phyloP scores from a whole-genome alignment of 352 stramenopile genomes.

The Blastocystis sp. region DNA sequence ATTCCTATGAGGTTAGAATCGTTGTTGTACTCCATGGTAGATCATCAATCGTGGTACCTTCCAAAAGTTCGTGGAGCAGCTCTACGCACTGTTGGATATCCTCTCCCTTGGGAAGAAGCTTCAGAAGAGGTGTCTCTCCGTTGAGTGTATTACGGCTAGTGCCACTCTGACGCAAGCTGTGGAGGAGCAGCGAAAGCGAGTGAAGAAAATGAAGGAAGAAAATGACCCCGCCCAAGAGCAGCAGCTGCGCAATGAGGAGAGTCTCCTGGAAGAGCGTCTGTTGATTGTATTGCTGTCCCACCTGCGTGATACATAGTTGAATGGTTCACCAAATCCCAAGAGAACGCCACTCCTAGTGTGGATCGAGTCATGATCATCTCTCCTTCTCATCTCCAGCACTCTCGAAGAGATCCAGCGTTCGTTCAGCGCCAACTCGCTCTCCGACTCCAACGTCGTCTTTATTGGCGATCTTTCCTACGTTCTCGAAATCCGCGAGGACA shows the following conservation, averaged over 20 bases:
- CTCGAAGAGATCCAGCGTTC: constrained; percentile 31
- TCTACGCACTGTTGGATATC: constrained; percentile 15
- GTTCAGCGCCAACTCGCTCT: neutral
- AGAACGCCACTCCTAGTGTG: constrained; percentile 17
- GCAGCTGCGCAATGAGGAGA: constrained; percentile 11
- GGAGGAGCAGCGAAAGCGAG: constrained; percentile 24
- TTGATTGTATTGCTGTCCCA: neutral
- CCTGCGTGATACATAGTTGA: neutral
- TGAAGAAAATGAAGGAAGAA: constrained; percentile 30
- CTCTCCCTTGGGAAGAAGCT: constrained; percentile 34
- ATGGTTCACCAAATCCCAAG: neutral
- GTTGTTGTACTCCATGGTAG: neutral
- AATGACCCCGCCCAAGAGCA: neutral
- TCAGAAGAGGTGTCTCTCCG: neutral
- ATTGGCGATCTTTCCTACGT: constrained; percentile 28
- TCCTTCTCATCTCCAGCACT: neutral
- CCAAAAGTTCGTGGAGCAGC: constrained; percentile 25
- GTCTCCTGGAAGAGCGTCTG: constrained; percentile 10
- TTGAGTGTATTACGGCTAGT: neutral
- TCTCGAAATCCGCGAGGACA: neutral
- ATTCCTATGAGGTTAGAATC: constrained; percentile 28
- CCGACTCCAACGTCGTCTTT: constrained; percentile 20
- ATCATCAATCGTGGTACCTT: constrained; percentile 48
- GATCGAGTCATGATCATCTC: constrained; percentile 15
- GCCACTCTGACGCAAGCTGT: constrained; percentile 5